Conservation (phyloP, 2,329 filamentous ascomycete species). For the Nigrospora oryzae region DNA sequence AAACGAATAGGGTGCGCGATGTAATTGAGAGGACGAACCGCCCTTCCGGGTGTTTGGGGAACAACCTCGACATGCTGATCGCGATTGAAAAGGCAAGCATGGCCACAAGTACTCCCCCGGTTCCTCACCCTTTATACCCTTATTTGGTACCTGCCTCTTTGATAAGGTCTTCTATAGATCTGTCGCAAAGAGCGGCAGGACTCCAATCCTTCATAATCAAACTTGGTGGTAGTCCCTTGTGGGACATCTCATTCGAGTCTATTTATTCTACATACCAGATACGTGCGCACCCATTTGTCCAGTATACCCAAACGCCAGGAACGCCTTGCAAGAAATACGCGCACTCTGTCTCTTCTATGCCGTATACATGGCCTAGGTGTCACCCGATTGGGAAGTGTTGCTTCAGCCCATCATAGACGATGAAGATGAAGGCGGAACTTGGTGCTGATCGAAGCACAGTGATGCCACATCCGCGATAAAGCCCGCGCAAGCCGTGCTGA, state of each 20-base stretch:
- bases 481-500: slow-evolving; percentile 70
- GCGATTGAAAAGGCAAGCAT: not conserved
- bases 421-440: slow-evolving; percentile 97
- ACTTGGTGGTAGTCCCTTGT: too few relatives aligned
- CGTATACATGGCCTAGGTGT: slow-evolving; percentile 4
- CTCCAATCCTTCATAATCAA: too few relatives aligned
- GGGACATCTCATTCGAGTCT: too few relatives aligned
- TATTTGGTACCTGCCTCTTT: too few relatives aligned
- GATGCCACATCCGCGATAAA: slow-evolving; percentile 93
- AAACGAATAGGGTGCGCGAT: not conserved
- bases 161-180: too few relatives aligned
- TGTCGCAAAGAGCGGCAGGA: too few relatives aligned
- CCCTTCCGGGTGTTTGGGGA: too few relatives aligned
- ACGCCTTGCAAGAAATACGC: slow-evolving; percentile 8
- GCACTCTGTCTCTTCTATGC: slow-evolving; percentile 4
- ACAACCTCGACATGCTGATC: too few relatives aligned
- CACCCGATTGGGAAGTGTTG: slow-evolving; percentile 46
- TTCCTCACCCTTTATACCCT: too few relatives aligned
- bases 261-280: too few relatives aligned
- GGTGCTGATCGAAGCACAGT: slow-evolving; percentile 82
- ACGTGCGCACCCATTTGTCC: not conserved
- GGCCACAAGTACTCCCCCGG: too few relatives aligned
- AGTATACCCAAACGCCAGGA: slow-evolving; percentile 22
- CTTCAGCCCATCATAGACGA: slow-evolving; percentile 84
- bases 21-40: too few relatives aligned